Conservation (phyloP, 2,329 filamentous ascomycete genomes). For the Coniochaeta sp. region DNA sequence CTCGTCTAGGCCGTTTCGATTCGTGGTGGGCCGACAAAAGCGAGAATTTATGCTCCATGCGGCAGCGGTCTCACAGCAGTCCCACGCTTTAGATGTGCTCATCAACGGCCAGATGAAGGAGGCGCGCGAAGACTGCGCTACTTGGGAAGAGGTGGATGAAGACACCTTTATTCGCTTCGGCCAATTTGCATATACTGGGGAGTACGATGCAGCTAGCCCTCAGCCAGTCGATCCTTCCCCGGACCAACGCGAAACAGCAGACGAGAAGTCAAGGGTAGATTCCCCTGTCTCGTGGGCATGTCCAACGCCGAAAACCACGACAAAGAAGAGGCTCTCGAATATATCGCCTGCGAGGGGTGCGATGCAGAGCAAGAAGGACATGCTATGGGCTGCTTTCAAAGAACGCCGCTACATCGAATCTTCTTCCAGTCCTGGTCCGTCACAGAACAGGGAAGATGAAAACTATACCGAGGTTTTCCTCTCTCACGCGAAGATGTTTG, state of each 20-base stretch:
- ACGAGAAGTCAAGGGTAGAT: no score
- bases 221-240: neutral
- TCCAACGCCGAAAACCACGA: no score
- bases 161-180: conserved; percentile 40
- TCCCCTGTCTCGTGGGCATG: no score
- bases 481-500: conserved; percentile 29
- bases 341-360: no score
- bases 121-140: conserved; percentile 30
- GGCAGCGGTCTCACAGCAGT: conserved; percentile 33
- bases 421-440: neutral
- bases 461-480: conserved; percentile 24
- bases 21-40: conserved; percentile 35
- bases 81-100: conserved; percentile 31
- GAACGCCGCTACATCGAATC: neutral
- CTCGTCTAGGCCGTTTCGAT: conserved; percentile 34
- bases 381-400: neutral
- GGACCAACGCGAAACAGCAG: neutral
- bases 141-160: conserved; percentile 37
- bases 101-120: conserved; percentile 38
- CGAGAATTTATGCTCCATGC: conserved; percentile 38
- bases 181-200: conserved; percentile 41
- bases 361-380: no score
- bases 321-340: no score
- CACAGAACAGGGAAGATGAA: conserved; percentile 3
- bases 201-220: conserved; percentile 26